Evolutionary conservation across 192 early-diverging fungal genomes (phyloP), one percentile per base, ranked within the genome.

Genomic region (Linnemannia schmuckeri): DNA sequence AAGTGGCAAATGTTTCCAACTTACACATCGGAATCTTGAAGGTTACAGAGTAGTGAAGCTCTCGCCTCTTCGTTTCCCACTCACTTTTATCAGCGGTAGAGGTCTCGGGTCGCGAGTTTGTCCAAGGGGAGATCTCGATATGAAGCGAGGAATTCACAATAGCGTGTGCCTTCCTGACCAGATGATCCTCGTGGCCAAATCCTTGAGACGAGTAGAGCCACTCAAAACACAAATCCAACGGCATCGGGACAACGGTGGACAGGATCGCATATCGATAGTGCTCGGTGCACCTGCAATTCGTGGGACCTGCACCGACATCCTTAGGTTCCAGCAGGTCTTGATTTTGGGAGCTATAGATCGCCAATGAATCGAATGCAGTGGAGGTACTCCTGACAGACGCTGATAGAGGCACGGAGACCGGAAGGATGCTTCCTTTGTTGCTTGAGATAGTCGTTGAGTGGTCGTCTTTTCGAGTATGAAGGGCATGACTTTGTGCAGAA

Each of bases 1-100:
- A 6, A 4, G 9, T 27, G 38, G 13, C 5, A 70, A 1, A 37
- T 18, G n/a, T 18, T 47, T 12, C 10, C 9, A 33, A 76, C 83
- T 61, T 80, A 85, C 83, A 70, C 78, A 85, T 80, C 20, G 83
- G 83, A 6, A 85, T 27, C 68, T 76, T 79, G 74, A 85, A 76
- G 41, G 74, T 54, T 0, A 85, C 78, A 15, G 83, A 66, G 70
- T 85, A 85, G 24, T 79, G 74, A 8, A 85, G 63, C 18, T 68
- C 55, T 6, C 83, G 73, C 41, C 24, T 72, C 12, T 49, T 18
- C 3, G 54, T 61, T 47, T 49, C 54, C 83, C 77, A 80, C 55
- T 30, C 61, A 33, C 9, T 46, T 37, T 6, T 9, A 37, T 24
- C 35, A 6, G 52, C 24, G 30, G n/a, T 37, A 22, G 27, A 20